A percentile compares a stretch with the other conserved stretches of the same genome.
phyloP scores from a whole-genome alignment of 192 early-diverging fungal genomes.

The Chytriomyces sp. region DNA sequence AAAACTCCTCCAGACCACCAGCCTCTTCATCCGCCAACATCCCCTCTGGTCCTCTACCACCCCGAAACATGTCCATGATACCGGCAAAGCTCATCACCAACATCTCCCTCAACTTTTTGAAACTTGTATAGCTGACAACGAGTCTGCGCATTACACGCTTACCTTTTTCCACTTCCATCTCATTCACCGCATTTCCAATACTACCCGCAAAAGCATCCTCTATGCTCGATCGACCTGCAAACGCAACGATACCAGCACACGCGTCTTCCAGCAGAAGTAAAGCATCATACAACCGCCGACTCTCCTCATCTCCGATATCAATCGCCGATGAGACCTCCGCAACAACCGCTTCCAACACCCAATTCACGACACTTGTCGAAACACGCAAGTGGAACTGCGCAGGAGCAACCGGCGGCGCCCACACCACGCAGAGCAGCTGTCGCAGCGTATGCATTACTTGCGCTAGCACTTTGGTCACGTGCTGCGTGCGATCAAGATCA shows the following conservation, averaged over 20 bases:
- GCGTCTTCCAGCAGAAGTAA: constrained; percentile 17
- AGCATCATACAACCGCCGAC: constrained; percentile 29
- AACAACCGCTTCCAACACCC: constrained; percentile 21
- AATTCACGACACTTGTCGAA: constrained; percentile 14
- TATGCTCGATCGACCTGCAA: not conserved
- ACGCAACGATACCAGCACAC: not conserved
- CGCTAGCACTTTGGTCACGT: constrained; percentile 1
- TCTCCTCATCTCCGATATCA: constrained; percentile 52
- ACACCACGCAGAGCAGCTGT: not conserved
- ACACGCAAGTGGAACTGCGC: not conserved
- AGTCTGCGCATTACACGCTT: not conserved
- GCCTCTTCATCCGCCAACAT: constrained; percentile 5
- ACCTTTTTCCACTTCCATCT: not conserved
- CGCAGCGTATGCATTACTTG: constrained; percentile 8
- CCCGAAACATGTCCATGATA: constrained; percentile 44
- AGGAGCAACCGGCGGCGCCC: constrained; percentile 21
- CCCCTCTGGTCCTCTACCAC: constrained; percentile 8
- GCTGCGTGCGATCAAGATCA: not conserved
- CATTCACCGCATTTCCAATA: not conserved
- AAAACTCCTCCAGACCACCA: constrained; percentile 36
- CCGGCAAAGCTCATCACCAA: constrained; percentile 41
- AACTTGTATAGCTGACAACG: constrained; percentile 10
- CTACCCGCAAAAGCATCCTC: too few relatives aligned
- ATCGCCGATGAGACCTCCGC: constrained; percentile 28
- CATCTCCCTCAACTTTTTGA: constrained; percentile 29